Percentiles rank a stretch among this genome's conserved stretches.
These are phyloP conservation scores for Claviceps digitariae DNA, from an alignment of 2,329 filamentous ascomycete genomes.

Conservation along the genomic window DNA sequence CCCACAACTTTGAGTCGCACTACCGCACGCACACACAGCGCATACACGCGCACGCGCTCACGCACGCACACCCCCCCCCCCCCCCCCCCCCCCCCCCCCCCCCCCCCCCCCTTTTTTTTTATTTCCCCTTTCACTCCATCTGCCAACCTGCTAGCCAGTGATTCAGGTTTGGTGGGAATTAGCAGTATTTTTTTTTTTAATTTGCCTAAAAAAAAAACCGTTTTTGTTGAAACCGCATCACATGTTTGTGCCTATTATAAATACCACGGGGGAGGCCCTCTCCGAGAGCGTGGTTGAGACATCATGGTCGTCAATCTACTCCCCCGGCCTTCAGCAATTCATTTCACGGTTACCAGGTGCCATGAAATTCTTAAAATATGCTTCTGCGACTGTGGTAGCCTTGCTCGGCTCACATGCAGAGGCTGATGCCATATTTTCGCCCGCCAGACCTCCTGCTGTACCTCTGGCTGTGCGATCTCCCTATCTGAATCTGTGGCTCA, in stretches of 20 bases:
- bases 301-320: constrained; percentile 1
- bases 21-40: neutral
- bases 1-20: neutral
- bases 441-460: constrained; percentile 51
- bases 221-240: neutral
- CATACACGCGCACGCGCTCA: neutral
- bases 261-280: constrained; percentile 6
- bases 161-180: neutral
- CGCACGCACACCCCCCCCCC: neutral
- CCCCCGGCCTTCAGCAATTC: constrained; percentile 3
- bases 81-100: neutral
- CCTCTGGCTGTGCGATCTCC: constrained; percentile 63
- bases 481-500: constrained; percentile 59
- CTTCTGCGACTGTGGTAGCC: constrained; percentile 9
- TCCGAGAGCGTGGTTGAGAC: constrained; percentile 1
- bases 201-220: neutral
- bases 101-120: no score
- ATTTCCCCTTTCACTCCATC: no score
- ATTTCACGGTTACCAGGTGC: constrained; percentile 2
- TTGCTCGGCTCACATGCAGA: constrained; percentile 7
- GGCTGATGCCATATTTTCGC: constrained; percentile 41
- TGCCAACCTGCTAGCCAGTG: neutral
- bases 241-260: constrained; percentile 8
- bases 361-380: constrained; percentile 12
- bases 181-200: neutral